Base-by-base conservation (phyloP, 2,329 filamentous ascomycete genomes). In the Fusarium falciforme region DNA sequence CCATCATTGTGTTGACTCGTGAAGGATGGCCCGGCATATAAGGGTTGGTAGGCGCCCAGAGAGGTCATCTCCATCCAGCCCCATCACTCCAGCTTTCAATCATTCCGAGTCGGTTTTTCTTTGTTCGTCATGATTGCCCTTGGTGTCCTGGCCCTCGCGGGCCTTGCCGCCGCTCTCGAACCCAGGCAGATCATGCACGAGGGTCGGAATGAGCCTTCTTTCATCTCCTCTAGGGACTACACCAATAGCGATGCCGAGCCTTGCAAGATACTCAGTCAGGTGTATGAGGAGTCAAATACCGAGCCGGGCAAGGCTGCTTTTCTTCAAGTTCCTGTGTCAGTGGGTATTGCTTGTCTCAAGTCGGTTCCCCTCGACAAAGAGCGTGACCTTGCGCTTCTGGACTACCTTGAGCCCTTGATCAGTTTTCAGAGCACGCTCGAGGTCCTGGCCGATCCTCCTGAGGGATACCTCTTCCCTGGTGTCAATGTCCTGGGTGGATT, bases 351-450 rank as follows among this genome's bases (percentile, higher is more conserved):
- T 2, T 78, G 76, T 52, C 67, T 78, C 49, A 78, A 78, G 47
- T 77, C 75, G 11, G 70, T 78, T 25, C 76, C 76, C 12, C 49
- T 78, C 20, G 73, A 75, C 14, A 78, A 76, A 66, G 44, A 77
- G 35, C 68, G 76, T 6, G 76, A 78, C 25, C 67, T 78, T 35
- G 73, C 68, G 25, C 47, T 78, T 17, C 55, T 78, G 5, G 73
- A 78, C 14, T 78, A 75, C 16, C 49, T 78, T 1, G 44, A 70
- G 4, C 76, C 76, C 14, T 58, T 70, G 16, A 38, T 78, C 6
- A 29, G 52, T 2, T 77, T 78, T 11, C 76, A 78, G 14, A 77
- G 68, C 62, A 78, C 76, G 1, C 64, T 78, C 16, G 76, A 78
- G 54, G 64, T 70, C 12, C 75, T 78, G 4, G 68, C 59, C 4